Evolutionary conservation across 2,329 filamentous ascomycete genomes (phyloP).

Genomic region (Clonostachys chloroleuca): DNA sequence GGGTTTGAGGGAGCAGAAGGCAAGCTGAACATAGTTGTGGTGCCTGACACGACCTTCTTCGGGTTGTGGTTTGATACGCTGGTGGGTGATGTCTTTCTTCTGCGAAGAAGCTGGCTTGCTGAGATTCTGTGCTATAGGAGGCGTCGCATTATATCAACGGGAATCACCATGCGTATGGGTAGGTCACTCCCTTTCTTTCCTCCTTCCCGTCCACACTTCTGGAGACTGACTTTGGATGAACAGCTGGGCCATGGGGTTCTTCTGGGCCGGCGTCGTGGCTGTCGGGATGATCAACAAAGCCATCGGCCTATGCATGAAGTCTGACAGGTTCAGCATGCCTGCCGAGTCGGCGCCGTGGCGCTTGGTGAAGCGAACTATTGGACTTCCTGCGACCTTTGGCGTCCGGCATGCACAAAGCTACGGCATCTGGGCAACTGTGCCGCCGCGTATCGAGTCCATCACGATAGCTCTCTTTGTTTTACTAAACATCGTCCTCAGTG

Average conservation of each 20-base stretch:
- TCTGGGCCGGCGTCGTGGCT: slow-evolving; percentile 31
- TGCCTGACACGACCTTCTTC: slow-evolving; percentile 27
- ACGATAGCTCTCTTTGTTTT: slow-evolving; percentile 29
- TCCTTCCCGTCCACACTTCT: too few relatives aligned
- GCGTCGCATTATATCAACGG: slow-evolving; percentile 23
- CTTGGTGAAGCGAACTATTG: slow-evolving; percentile 25
- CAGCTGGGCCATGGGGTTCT: slow-evolving; percentile 27
- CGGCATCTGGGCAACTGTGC: slow-evolving; percentile 37
- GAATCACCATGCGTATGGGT: slow-evolving; percentile 30
- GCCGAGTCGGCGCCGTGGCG: slow-evolving; percentile 1
- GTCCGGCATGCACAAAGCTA: slow-evolving; percentile 31
- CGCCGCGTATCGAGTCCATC: slow-evolving; percentile 34
- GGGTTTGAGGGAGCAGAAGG: slow-evolving; percentile 5
- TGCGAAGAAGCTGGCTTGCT: too few relatives aligned
- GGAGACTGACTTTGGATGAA: too few relatives aligned
- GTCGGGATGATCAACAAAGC: slow-evolving; percentile 19
- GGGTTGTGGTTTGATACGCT: slow-evolving; percentile 29
- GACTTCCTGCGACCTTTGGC: slow-evolving; percentile 36
- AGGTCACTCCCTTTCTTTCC: slow-evolving; percentile 1
- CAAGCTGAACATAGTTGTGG: slow-evolving; percentile 18
- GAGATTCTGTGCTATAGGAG: slow-evolving; percentile 14
- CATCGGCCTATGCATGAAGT: background rate
- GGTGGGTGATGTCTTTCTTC: slow-evolving; percentile 11
- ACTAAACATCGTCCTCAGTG: slow-evolving; percentile 28
- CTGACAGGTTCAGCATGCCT: too few relatives aligned